Percentiles rank a stretch among this genome's conserved stretches.
phyloP scores from a whole-genome alignment of 371 early-diverging fungal species.

The Conidiobolus incongruus region DNA sequence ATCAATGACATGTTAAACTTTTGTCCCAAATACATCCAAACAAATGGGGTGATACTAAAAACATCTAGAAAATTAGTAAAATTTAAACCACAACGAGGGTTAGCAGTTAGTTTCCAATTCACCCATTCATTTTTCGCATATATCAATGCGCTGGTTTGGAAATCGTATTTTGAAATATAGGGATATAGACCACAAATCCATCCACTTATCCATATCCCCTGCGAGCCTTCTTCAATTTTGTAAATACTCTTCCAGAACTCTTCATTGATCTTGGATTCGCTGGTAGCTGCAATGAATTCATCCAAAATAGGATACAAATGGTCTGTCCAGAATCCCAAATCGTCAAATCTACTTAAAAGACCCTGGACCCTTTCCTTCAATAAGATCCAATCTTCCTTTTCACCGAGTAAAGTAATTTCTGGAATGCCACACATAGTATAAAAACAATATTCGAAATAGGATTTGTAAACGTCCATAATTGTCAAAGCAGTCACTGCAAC shows the following conservation, averaged over 20 bases:
- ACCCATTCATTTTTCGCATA: neutral
- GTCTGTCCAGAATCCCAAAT: neutral
- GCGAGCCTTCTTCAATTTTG: neutral
- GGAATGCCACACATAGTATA: conserved; percentile 1
- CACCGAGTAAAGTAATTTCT: conserved; percentile 1
- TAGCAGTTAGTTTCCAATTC: neutral
- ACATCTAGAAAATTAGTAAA: neutral
- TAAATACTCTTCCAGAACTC: neutral
- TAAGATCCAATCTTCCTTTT: neutral
- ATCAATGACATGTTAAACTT: neutral
- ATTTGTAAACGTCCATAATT: neutral
- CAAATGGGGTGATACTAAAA: neutral
- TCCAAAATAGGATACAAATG: neutral
- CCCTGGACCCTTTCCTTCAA: neutral
- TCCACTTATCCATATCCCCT: neutral
- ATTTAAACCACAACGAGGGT: neutral
- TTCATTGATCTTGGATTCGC: neutral
- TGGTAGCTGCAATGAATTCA: neutral
- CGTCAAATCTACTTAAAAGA: neutral
- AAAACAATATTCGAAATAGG: neutral
- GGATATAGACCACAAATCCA: neutral
- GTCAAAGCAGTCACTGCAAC: neutral
- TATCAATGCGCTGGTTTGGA: neutral
- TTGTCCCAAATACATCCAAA: neutral
- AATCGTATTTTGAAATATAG: neutral